Evolutionary conservation across 306 rosid genomes (phyloP).

Genomic region (Cicer bijugum): DNA sequence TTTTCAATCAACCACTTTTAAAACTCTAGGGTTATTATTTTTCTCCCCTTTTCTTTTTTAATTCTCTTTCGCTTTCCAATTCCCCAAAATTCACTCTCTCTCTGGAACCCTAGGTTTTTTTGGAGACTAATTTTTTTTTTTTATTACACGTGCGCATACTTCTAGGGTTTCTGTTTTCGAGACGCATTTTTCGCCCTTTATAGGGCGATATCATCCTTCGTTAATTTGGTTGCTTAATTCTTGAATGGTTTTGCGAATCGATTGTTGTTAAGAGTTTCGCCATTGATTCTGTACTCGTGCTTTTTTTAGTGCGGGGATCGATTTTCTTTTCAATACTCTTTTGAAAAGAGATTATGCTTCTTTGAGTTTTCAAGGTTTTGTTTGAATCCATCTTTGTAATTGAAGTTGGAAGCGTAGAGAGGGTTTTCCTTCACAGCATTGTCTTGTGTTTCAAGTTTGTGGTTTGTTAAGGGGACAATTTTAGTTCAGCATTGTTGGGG

Average conservation of each 20-base stretch:
- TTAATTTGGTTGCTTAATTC: conserved; percentile 43
- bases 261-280: conserved; percentile 33
- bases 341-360: conserved; percentile 48
- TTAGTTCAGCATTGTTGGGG: conserved; percentile 42
- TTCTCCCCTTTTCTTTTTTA: conserved; percentile 12
- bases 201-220: conserved; percentile 51
- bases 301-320: conserved; percentile 31
- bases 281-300: conserved; percentile 38
- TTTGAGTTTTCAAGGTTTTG: conserved; percentile 51
- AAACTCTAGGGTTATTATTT: conserved; percentile 68
- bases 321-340: conserved; percentile 10
- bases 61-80: conserved; percentile 27
- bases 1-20: conserved; percentile 48
- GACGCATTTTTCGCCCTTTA: conserved; percentile 42
- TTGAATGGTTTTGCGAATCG: conserved; percentile 45
- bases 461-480: conserved; percentile 5
- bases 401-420: conserved; percentile 66
- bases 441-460: conserved; percentile 40
- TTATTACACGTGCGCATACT: conserved; percentile 15
- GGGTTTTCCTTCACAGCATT: conserved; percentile 44
- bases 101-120: conserved; percentile 59
- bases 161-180: conserved; percentile 63
- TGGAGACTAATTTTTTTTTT: conserved; percentile 24
- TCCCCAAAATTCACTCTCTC: conserved; percentile 30
- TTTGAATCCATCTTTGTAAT: conserved; percentile 60